These are phyloP conservation scores for Epichloe sibirici DNA, from an alignment of 2,329 filamentous ascomycete genomes.

Conservation along the genomic window DNA sequence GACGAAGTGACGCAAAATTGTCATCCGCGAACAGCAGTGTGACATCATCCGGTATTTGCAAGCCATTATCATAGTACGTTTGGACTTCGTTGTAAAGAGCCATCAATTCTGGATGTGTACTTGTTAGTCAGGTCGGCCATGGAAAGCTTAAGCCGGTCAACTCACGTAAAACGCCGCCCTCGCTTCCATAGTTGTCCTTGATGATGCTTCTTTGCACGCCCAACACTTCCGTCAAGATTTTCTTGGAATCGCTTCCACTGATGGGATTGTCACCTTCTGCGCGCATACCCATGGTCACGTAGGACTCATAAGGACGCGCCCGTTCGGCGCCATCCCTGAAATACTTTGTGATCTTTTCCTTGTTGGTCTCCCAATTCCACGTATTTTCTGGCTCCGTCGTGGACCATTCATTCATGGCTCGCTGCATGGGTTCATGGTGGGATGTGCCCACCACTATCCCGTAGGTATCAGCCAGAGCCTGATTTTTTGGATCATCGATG, in stretches of 20 bases:
- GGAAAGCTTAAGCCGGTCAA: not conserved
- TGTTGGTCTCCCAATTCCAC: conserved; percentile 50
- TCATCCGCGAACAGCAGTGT: conserved; percentile 52
- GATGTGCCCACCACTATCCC: conserved; percentile 53
- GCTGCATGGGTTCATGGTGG: conserved; percentile 54
- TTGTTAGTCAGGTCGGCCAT: not conserved
- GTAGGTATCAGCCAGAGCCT: conserved; percentile 47
- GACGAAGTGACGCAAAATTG: conserved; percentile 47
- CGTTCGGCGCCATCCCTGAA: conserved; percentile 43
- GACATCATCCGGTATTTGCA: conserved; percentile 47
- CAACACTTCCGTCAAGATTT: conserved; percentile 40
- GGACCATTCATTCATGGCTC: conserved; percentile 39
- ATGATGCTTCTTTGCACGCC: conserved; percentile 42
- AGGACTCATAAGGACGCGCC: conserved; percentile 43
- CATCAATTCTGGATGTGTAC: conserved; percentile 36
- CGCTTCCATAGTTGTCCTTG: conserved; percentile 33
- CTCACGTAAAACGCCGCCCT: conserved; percentile 29
- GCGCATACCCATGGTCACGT: conserved; percentile 48
- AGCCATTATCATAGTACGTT: conserved; percentile 47
- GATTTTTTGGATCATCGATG: conserved; percentile 49
- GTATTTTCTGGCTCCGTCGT: conserved; percentile 29
- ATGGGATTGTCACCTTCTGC: conserved; percentile 45
- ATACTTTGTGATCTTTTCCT: conserved; percentile 40
- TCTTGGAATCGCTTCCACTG: conserved; percentile 36
- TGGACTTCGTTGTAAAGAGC: conserved; percentile 56